These are phyloP conservation scores for Cyclanthera cordifolia DNA, from an alignment of 306 rosid species.

Conservation along the genomic window DNA sequence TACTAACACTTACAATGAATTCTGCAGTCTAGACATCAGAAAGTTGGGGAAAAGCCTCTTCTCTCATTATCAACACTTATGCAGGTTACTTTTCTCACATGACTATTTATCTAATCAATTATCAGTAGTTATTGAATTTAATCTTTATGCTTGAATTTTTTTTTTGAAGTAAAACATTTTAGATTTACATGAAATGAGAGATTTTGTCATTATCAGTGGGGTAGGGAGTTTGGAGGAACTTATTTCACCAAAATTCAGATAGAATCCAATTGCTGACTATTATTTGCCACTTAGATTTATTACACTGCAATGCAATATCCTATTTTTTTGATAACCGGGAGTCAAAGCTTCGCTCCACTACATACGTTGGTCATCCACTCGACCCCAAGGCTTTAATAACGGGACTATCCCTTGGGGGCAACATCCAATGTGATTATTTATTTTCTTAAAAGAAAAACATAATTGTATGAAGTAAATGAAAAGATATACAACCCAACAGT, in stretches of 20 bases:
- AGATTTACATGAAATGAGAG: neutral
- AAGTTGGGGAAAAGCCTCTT: constrained; percentile 97
- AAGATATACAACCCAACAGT: neutral
- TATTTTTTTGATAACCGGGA: neutral
- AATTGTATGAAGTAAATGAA: neutral
- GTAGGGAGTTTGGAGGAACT: neutral
- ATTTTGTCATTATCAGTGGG: neutral
- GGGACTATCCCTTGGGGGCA: neutral
- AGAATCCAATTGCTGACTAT: neutral
- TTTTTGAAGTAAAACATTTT: neutral
- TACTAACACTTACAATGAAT: constrained; percentile 13
- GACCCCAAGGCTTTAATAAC: too few species aligned
- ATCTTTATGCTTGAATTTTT: neutral
- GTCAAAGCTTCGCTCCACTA: too few species aligned
- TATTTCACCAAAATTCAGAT: neutral
- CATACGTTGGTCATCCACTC: too few species aligned
- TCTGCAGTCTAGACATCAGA: constrained; percentile 89
- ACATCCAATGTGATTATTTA: neutral
- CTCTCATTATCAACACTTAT: constrained; percentile 69
- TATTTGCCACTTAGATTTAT: neutral
- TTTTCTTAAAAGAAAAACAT: neutral
- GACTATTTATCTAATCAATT: constrained; percentile 5
- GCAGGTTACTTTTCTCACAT: constrained; percentile 47
- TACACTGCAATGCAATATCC: neutral
- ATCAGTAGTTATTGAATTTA: neutral